Evolutionary conservation across 441 rosid species (phyloP).

Genomic region (Lepidium campestre): DNA sequence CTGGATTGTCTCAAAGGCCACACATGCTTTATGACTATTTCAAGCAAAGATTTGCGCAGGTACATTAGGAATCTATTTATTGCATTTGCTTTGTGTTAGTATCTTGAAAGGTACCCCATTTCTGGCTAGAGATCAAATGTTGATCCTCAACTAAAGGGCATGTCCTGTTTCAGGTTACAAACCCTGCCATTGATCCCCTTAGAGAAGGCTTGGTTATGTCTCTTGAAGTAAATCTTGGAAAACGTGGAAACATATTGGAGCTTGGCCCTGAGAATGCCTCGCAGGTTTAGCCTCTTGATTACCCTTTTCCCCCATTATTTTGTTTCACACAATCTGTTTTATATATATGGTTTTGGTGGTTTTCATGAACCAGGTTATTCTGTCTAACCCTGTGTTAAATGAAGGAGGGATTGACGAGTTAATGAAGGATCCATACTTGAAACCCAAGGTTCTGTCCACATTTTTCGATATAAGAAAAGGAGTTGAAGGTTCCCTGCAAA

Average conservation of each 20-base stretch:
- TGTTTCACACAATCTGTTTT: neutral
- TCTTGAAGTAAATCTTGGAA: constrained; percentile 92
- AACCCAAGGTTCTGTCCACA: constrained; percentile 60
- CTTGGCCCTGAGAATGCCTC: constrained; percentile 94
- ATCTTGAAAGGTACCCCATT: neutral
- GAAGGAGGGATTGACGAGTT: constrained; percentile 89
- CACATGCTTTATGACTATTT: constrained; percentile 97
- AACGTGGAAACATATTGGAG: constrained; percentile 90
- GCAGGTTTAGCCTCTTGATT: constrained; percentile 47
- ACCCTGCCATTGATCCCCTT: constrained; percentile 98
- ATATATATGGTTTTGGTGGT: constrained; percentile 4
- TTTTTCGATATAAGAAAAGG: constrained; percentile 94
- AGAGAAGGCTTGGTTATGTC: constrained; percentile 99
- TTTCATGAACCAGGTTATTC: constrained; percentile 52
- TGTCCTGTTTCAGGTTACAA: constrained; percentile 65
- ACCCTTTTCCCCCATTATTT: neutral
- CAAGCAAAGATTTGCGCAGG: constrained; percentile 99
- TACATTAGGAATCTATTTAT: constrained; percentile 14
- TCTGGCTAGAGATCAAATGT: neutral
- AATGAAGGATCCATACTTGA: constrained; percentile 64
- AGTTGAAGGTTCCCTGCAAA: constrained; percentile 83
- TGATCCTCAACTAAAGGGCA: neutral
- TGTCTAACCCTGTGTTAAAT: constrained; percentile 83
- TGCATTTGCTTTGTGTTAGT: neutral
- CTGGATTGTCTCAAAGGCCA: constrained; percentile 76